Evolutionary conservation across 192 early-diverging fungal species (phyloP).

Genomic region (Pilaira anomala): DNA sequence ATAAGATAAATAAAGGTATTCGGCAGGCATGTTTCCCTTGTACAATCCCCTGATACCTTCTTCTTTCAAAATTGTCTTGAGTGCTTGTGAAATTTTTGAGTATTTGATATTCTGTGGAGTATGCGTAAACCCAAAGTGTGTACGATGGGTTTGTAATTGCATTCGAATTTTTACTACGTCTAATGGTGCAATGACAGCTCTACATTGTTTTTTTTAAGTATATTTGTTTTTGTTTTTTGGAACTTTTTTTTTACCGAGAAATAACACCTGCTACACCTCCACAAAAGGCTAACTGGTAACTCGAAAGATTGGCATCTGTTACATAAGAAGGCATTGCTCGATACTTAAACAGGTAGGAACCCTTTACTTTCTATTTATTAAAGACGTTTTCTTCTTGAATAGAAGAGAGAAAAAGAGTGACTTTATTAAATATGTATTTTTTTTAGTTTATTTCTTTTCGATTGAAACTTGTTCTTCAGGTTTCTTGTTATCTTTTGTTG

Average conservation of each 20-base stretch:
- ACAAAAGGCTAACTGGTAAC: slow-evolving; percentile 41
- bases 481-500: too few relatives aligned
- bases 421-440: too few relatives aligned
- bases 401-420: too few relatives aligned
- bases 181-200: slow-evolving; percentile 85
- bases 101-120: slow-evolving; percentile 43
- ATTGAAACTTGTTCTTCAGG: too few relatives aligned
- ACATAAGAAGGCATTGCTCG: slow-evolving; percentile 38
- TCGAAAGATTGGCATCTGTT: slow-evolving; percentile 26
- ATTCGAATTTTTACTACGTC: slow-evolving; percentile 94
- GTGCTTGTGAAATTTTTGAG: slow-evolving; percentile 61
- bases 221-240: background rate
- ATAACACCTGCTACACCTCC: slow-evolving; percentile 55
- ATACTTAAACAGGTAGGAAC: too few relatives aligned
- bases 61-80: slow-evolving; percentile 63
- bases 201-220: slow-evolving; percentile 45
- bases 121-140: background rate
- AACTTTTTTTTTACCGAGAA: slow-evolving; percentile 35
- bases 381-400: too few relatives aligned
- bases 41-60: slow-evolving; percentile 86
- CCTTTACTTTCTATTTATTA: too few relatives aligned
- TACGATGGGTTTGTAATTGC: slow-evolving; percentile 45
- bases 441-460: too few relatives aligned
- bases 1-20: slow-evolving; percentile 90
- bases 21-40: slow-evolving; percentile 93